Evolutionary conservation across 352 stramenopile species (phyloP).

Genomic region (Phytophthora pistaciae): DNA sequence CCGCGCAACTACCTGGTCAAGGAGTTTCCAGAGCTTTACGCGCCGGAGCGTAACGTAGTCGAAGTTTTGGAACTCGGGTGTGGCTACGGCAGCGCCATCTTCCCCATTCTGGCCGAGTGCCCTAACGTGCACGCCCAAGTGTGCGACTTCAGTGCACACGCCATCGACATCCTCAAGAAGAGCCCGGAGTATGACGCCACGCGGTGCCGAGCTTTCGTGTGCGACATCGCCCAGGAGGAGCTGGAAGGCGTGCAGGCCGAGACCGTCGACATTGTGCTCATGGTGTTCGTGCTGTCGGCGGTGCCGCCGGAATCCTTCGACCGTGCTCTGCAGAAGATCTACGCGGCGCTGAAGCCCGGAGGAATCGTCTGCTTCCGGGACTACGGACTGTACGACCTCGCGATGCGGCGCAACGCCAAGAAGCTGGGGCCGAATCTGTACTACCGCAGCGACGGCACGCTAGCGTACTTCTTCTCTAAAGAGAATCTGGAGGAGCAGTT

Average conservation of each 20-base stretch:
- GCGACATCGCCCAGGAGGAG: conserved; percentile 70
- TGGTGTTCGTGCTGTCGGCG: conserved; percentile 88
- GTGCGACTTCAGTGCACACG: conserved; percentile 86
- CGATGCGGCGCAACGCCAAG: conserved; percentile 86
- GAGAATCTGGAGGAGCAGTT: conserved; percentile 64
- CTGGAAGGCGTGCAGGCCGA: conserved; percentile 47
- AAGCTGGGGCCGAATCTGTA: conserved; percentile 63
- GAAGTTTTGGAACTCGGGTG: conserved; percentile 85
- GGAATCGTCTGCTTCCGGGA: conserved; percentile 88
- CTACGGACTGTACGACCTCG: conserved; percentile 89
- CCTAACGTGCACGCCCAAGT: conserved; percentile 75
- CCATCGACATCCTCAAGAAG: conserved; percentile 72
- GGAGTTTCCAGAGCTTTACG: conserved; percentile 79
- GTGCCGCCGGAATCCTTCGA: conserved; percentile 67
- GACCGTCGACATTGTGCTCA: conserved; percentile 79
- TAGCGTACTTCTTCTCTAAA: conserved; percentile 83
- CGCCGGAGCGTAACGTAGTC: conserved; percentile 42
- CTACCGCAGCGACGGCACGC: conserved; percentile 81
- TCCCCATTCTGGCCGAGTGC: conserved; percentile 80
- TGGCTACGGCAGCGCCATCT: conserved; percentile 89
- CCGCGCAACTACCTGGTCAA: conserved; percentile 84
- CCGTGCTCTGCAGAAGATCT: conserved; percentile 66
- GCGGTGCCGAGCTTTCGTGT: conserved; percentile 79
- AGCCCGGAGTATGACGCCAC: conserved; percentile 54
- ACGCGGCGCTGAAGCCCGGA: conserved; percentile 56